These are phyloP conservation scores for Penicillium aurantiogriseum DNA, from an alignment of 2,329 filamentous ascomycete genomes.

Conservation along the genomic window DNA sequence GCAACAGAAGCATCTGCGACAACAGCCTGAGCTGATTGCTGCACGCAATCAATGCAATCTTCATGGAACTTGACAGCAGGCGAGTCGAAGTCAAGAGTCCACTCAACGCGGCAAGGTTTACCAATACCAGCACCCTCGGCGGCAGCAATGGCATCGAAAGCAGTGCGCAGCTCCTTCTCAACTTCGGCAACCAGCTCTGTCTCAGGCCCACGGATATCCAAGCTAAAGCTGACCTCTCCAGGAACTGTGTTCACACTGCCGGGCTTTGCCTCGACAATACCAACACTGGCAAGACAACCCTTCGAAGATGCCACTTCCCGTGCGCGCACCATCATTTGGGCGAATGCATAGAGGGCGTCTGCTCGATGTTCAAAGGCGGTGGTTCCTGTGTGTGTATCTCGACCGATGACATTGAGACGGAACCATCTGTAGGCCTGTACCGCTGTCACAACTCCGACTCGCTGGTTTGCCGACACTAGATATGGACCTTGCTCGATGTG, in stretches of 20 bases:
- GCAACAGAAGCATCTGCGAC: slow-evolving; percentile 50
- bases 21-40: slow-evolving; percentile 57
- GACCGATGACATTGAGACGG: slow-evolving; percentile 63
- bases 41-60: slow-evolving; percentile 66
- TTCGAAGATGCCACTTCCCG: slow-evolving; percentile 62
- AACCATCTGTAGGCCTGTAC: slow-evolving; percentile 77
- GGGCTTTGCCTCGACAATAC: slow-evolving; percentile 64
- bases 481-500: slow-evolving; percentile 83
- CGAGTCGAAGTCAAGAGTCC: slow-evolving; percentile 60
- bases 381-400: slow-evolving; percentile 72
- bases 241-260: slow-evolving; percentile 74
- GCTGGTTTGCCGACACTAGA: slow-evolving; percentile 62
- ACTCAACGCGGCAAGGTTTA: slow-evolving; percentile 55
- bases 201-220: slow-evolving; percentile 64
- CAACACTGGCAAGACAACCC: slow-evolving; percentile 65
- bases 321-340: slow-evolving; percentile 65
- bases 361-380: slow-evolving; percentile 65
- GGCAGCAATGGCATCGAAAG: slow-evolving; percentile 60
- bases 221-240: slow-evolving; percentile 63
- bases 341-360: slow-evolving; percentile 67
- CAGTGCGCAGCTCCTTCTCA: slow-evolving; percentile 55
- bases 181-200: slow-evolving; percentile 59
- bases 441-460: slow-evolving; percentile 68
- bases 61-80: slow-evolving; percentile 64
- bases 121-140: slow-evolving; percentile 55